Base-by-base conservation (phyloP, 108 stramenopile genomes). In the Mediolabrus comicus region DNA sequence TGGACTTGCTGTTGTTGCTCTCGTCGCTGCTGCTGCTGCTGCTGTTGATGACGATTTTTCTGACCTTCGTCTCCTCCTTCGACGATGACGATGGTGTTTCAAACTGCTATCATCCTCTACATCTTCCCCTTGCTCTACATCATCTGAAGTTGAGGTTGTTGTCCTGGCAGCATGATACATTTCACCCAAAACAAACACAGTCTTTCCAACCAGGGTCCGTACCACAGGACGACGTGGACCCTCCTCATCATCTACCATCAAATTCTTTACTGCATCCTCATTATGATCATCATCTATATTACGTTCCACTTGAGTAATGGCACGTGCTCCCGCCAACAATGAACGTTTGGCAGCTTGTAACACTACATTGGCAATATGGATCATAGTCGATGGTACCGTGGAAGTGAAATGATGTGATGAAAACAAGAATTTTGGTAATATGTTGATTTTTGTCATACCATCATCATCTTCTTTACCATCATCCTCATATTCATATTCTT, bases 161-260 rank as follows among this genome's bases (percentile, higher is more conserved):
- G 46, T 22, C 22, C 10, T 49, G 46, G 19, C 71, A 53, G 56
- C 71, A 36, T 53, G 52, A 56, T 63, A 72, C 53, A 62, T 55
- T 51, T 72, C 53, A 27, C 51, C 46, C 8, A 72, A 38, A 7
- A 72, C 71, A 55, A 38, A 46, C 0, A 46, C 62, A 31, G 71
- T 62, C 61, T 55, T 62, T 62, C 61, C 71, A 30, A 72, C 22
- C 16, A 72, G 31, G 12, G 60, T 62, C 22, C 62, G 54, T 35
- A 62, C 36, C 43, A 52, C 30, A 1, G 71, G 61, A 34, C 57
- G 5, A 3, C 41, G 9, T 0, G 16, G 16, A 49, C 46, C 16
- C 14, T 53, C 35, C 22, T 46, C 41, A 7, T 19, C 46, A 29
- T 24, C 32, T 2, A 4, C 25, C 7, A 30, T 30, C 43, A 0